Conservation (phyloP, 2,329 filamentous ascomycete genomes). For the Fusarium brevicatenulatum region DNA sequence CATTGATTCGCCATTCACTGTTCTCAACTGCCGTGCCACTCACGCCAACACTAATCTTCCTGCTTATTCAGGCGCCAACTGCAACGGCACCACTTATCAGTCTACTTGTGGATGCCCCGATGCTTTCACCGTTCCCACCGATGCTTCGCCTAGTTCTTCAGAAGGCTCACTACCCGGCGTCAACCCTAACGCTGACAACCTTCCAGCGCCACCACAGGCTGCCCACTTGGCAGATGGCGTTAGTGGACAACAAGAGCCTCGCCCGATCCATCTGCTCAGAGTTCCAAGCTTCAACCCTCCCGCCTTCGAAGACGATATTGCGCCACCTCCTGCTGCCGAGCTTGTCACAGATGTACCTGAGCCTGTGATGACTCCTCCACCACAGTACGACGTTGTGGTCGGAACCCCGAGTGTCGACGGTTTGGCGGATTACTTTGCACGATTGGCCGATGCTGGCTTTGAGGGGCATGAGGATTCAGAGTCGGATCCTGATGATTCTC, state of each 20-base stretch:
- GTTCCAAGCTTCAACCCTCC: constrained; percentile 89
- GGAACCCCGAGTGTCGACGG: constrained; percentile 74
- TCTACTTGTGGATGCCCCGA: constrained; percentile 66
- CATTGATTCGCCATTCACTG: constrained; percentile 94
- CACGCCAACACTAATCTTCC: constrained; percentile 88
- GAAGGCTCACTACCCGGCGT: constrained; percentile 57
- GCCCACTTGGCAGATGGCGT: constrained; percentile 57
- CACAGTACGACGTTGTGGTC: constrained; percentile 83
- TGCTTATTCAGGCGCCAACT: constrained; percentile 72
- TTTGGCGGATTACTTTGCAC: constrained; percentile 86
- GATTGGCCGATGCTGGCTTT: constrained; percentile 77
- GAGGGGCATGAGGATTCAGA: constrained; percentile 53
- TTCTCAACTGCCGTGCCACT: constrained; percentile 92
- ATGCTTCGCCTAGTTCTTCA: constrained; percentile 75
- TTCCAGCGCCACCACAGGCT: constrained; percentile 64
- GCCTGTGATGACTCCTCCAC: constrained; percentile 78
- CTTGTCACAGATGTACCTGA: constrained; percentile 35
- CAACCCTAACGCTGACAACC: constrained; percentile 49
- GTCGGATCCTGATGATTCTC: constrained; percentile 57
- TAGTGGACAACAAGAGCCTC: constrained; percentile 53
- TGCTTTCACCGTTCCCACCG: constrained; percentile 61
- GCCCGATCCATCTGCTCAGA: constrained; percentile 86
- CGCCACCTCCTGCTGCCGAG: constrained; percentile 50
- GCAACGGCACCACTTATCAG: constrained; percentile 56
- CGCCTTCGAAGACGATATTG: constrained; percentile 79